Percentiles rank a stretch among this genome's conserved stretches.
Evolutionary conservation across 345 rosid genomes (phyloP).

Genomic region (Lagerstroemia speciosa): DNA sequence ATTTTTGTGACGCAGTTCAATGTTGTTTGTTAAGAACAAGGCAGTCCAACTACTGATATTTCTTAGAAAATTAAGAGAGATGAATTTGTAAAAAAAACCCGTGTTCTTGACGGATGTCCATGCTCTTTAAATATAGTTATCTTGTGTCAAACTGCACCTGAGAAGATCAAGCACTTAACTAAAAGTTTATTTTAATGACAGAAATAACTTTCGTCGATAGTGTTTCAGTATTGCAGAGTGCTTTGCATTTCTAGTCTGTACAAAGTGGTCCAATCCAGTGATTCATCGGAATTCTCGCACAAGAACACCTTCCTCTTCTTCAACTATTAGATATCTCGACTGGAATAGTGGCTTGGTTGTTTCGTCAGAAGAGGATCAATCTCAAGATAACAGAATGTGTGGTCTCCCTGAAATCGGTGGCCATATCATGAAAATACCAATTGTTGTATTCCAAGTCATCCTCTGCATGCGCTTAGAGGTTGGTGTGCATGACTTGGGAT

Average conservation of each 20-base stretch:
- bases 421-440: conserved; percentile 80
- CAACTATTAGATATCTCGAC: conserved; percentile 63
- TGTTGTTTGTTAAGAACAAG: neutral
- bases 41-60: neutral
- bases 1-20: neutral
- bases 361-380: conserved; percentile 50
- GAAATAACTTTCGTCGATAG: neutral
- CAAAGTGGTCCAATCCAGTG: conserved; percentile 88
- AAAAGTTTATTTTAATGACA: neutral
- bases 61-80: neutral
- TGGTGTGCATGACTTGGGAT: conserved; percentile 14
- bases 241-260: conserved; percentile 91
- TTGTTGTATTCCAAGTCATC: conserved; percentile 75
- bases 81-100: neutral
- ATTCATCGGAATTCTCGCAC: conserved; percentile 54
- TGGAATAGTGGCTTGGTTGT: conserved; percentile 85
- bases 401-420: conserved; percentile 92
- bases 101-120: neutral
- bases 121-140: neutral
- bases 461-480: conserved; percentile 96
- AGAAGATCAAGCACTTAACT: neutral
- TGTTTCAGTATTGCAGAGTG: conserved; percentile 82
- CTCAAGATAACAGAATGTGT: conserved; percentile 46
- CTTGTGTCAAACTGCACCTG: neutral
- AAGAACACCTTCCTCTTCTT: conserved; percentile 50